phyloP scores from a whole-genome alignment of 176 grass and related monocot genomes.

The Cocos nucifera region DNA sequence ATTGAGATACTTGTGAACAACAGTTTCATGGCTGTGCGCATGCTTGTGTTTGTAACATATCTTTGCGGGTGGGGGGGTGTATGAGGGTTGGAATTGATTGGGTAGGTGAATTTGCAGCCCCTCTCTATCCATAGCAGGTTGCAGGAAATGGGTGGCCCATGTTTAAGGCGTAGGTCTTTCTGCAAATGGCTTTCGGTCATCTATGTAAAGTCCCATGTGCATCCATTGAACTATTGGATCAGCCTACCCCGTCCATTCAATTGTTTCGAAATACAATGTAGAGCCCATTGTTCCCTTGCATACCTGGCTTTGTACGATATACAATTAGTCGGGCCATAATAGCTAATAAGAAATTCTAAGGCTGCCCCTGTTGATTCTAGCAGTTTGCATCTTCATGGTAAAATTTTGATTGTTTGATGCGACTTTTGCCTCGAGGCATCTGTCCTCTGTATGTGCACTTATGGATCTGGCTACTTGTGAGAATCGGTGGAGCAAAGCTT shows the following conservation, averaged over 20 bases:
- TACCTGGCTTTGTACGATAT: neutral
- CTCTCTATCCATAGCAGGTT: conserved; percentile 8
- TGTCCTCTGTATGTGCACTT: no score
- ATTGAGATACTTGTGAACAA: no score
- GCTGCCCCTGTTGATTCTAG: no score
- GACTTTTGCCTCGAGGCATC: no score
- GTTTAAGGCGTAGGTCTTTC: conserved; percentile 5
- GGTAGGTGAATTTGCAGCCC: no score
- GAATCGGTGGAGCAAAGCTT: no score
- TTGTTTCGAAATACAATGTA: conserved; percentile 25
- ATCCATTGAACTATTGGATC: conserved; percentile 11
- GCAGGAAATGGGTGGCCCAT: conserved; percentile 6
- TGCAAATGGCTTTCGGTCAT: neutral
- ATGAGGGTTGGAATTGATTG: no score
- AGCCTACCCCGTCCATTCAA: conserved; percentile 20
- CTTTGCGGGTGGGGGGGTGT: no score
- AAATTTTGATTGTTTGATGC: no score
- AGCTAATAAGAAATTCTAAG: no score
- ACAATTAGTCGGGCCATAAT: neutral
- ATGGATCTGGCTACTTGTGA: no score
- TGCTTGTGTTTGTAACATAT: neutral
- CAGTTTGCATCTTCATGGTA: no score
- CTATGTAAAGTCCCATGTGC: conserved; percentile 25
- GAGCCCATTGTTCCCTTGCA: neutral
- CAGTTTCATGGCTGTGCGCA: neutral